Base-by-base conservation (phyloP, 176 grass and related monocot species). In the Otatea glauca region DNA sequence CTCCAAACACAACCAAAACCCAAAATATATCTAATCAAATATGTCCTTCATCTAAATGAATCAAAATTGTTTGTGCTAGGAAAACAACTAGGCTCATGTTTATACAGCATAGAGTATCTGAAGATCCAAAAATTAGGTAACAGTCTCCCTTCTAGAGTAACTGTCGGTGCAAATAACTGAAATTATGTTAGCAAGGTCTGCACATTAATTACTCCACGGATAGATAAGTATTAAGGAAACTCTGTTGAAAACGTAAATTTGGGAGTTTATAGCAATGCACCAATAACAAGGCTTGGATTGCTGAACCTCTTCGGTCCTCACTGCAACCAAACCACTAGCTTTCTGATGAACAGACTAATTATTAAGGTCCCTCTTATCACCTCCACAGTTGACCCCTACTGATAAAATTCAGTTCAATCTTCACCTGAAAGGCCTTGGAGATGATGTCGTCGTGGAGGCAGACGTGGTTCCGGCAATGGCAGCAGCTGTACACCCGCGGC, bases 371-470 rank as follows among this genome's bases (percentile, higher is more conserved):
- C n/a, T n/a, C n/a, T n/a, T n/a, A n/a, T n/a, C n/a, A n/a, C n/a
- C n/a, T n/a, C n/a, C n/a, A n/a, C n/a, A n/a, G n/a, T n/a, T n/a
- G n/a, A n/a, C n/a, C n/a, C n/a, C n/a, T n/a, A n/a, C n/a, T n/a
- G n/a, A n/a, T n/a, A n/a, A n/a, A n/a, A n/a, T n/a, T n/a, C n/a
- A n/a, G n/a, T n/a, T n/a, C n/a, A n/a, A n/a, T 64, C 84, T 78
- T 88, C 87, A 94, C 92, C 90, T 84, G 87, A 88, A 94, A 94
- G 32, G 85, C 90, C 76, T 88, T 92, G 72, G 90, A 94, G 58
- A 94, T 92, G 62, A 94, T 92, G 71, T 94, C 90, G 83, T 94
- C 90, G 83, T 94, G 92, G 72, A 94, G 92, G 56, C 92, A 94
- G 81, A 94, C 87, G 66, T 94, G 85, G 83, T 94, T 92, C 76